Evolutionary conservation across 352 stramenopile genomes (phyloP), one percentile per base, ranked within the genome.

Genomic region (Phytopythium helicoides): DNA sequence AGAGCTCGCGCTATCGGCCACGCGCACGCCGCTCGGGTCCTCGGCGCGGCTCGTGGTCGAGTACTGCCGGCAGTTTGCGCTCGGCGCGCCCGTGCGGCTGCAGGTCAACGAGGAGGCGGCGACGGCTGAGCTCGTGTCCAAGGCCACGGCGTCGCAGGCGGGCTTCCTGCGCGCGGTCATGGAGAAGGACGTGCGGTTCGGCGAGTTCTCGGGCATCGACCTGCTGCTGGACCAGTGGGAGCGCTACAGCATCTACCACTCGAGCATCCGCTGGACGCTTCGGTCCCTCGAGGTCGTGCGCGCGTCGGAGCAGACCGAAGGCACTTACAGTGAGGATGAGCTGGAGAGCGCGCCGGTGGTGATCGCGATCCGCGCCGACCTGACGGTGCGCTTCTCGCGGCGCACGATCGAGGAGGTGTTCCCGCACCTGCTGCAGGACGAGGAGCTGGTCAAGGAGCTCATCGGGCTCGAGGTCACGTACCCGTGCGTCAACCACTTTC

Each of bases 401-500:
- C 61, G 56, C 2, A 88, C 80, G 3, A 73, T 90, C 37, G 51
- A 71, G 16, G 25, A 80, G 26, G 55, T 90, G 16, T 90, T 87
- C 52, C 80, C 79, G 9, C 80, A 90, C 28, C 66, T 73, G 25
- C 58, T 60, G 1, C n/a, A 72, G 40, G 74, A 88, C 47, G 62
- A 82, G 40, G 64, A 68, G 47, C 66, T 84, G 23, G 41, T 79
- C 12, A 33, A 56, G 19, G 68, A 65, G 35, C 67, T 86, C 22
- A 44, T 84, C 4, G 79, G 77, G 10, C 66, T 59, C 14, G 54
- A 80, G 12, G 61, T 90, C 22, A 63, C 65, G 7, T 87, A 87
- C 41, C 52, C 56, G 1, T 64, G 66, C 12, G 52, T 80, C 22
- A 89, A 86, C 53, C 66, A 64, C 21, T 77, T 86, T 49, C 54